These are phyloP conservation scores for Pezicula radicicola DNA, from an alignment of 2,329 filamentous ascomycete genomes.

Conservation along the genomic window DNA sequence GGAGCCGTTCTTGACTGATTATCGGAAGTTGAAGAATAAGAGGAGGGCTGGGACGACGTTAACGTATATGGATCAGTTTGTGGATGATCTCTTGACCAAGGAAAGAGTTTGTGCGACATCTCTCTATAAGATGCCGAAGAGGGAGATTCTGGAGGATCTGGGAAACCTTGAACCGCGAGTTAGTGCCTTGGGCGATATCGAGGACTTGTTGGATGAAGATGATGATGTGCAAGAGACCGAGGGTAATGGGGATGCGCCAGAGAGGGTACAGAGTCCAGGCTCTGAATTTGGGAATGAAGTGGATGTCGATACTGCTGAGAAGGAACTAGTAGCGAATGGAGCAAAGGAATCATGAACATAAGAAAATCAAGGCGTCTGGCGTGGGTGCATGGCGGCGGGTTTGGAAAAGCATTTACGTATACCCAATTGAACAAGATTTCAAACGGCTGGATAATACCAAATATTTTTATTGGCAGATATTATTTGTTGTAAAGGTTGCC, in stretches of 20 bases:
- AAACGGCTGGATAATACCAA: no score
- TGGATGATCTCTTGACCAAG: constrained; percentile 87
- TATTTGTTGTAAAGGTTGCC: no score
- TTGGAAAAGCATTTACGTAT: background rate
- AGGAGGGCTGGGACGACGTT: constrained; percentile 72
- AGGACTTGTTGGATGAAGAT: constrained; percentile 56
- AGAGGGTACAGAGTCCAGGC: background rate
- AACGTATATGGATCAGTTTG: constrained; percentile 86
- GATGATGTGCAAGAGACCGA: background rate
- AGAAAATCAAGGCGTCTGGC: background rate
- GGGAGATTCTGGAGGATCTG: constrained; percentile 82
- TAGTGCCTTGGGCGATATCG: constrained; percentile 78
- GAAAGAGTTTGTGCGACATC: constrained; percentile 89
- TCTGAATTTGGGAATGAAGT: background rate
- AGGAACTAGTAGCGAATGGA: background rate
- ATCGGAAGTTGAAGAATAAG: constrained; percentile 76
- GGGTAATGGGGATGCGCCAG: background rate
- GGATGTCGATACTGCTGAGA: background rate
- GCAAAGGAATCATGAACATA: background rate
- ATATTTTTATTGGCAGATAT: no score
- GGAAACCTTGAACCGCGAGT: constrained; percentile 82
- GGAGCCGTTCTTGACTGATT: constrained; percentile 80
- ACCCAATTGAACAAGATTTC: background rate
- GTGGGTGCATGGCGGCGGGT: background rate
- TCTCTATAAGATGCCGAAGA: constrained; percentile 83